Evolutionary conservation across 306 rosid genomes (phyloP), one percentile per base, ranked within the genome.

Genomic region (Gleditsia sinensis): DNA sequence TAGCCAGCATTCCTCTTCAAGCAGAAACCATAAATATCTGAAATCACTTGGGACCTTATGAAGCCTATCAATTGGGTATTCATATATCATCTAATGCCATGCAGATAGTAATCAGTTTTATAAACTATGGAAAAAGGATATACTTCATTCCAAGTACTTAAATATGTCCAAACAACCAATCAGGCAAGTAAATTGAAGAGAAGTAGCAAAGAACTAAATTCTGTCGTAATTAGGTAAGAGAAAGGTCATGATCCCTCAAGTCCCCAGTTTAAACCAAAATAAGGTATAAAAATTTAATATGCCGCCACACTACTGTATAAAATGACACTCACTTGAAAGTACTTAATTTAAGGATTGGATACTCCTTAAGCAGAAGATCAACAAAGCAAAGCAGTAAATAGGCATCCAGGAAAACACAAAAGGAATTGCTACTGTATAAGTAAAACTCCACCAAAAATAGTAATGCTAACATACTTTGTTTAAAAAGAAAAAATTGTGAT

Each of bases 31-130:
- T 23, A 9, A 46, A 69, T 8, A 37, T 36, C 17, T 24, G 43
- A 49, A 59, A 77, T 48, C 27, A 36, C 70, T 39, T 10, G 3
- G 63, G 42, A 40, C 39, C 74, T 54, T 54, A 19, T 33, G 50
- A 75, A 54, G 42, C 57, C 57, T 17, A 30, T 27, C 30, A 2
- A 75, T 33, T n/a, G 62, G 39, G 19, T n/a, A 61, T 62, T 48
- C 51, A 63, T 14, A 9, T 23, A 33, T 2, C 27, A 55, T 55
- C 54, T 36, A 24, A 53, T 69, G 42, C 50, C 50, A 17, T 16
- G 24, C 5, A 10, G 34, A 46, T 1, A 9, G 23, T 24, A 42
- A 43, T 39, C 49, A 65, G 4, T 40, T 30, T 40, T 12, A 54
- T 65, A n/a, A n/a, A n/a, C n/a, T n/a, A n/a, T n/a, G n/a, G n/a